phyloP scores from a whole-genome alignment of 345 rosid species.

The Citrus unshiu region DNA sequence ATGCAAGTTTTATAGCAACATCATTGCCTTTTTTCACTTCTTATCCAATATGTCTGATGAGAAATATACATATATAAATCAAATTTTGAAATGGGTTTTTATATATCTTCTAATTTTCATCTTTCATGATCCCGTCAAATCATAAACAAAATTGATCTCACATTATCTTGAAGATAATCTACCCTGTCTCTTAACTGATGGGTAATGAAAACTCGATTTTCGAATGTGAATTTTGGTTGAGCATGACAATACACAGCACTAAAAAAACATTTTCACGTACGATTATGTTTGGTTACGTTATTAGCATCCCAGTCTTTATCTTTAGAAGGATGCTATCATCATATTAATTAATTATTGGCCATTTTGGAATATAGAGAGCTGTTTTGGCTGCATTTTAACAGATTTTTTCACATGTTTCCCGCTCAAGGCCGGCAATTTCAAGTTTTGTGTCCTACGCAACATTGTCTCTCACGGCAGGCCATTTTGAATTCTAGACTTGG shows the following conservation, averaged over 20 bases:
- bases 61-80: neutral
- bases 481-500: constrained; percentile 1
- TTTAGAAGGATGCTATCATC: neutral
- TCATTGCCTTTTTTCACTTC: constrained; percentile 10
- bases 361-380: neutral
- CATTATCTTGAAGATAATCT: neutral
- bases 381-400: constrained; percentile 8
- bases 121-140: neutral
- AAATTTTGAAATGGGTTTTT: neutral
- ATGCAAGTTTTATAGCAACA: constrained; percentile 6
- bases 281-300: neutral
- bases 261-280: neutral
- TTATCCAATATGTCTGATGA: neutral
- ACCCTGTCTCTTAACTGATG: neutral
- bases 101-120: neutral
- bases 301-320: neutral
- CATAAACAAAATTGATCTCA: neutral
- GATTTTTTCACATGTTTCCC: constrained; percentile 21
- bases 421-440: constrained; percentile 17
- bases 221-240: neutral
- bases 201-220: neutral
- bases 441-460: neutral
- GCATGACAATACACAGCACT: neutral
- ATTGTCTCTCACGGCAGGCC: neutral
- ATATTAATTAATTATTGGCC: neutral